Evolutionary conservation across 2,329 filamentous ascomycete species (phyloP).

Genomic region (Lasiodiplodia theobromae): DNA sequence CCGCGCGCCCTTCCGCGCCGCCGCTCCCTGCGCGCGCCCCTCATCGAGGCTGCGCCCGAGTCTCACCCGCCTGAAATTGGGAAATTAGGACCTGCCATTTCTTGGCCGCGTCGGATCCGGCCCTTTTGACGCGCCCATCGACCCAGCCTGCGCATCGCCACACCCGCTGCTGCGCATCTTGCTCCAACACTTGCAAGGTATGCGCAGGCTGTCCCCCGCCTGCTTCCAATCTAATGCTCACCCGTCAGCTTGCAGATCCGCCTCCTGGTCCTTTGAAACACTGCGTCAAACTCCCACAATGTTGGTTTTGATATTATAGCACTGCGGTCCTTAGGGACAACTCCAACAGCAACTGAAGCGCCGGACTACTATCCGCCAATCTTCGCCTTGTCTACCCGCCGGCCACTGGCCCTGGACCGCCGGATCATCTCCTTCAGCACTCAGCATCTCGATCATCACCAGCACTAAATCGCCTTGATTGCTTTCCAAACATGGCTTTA

Average conservation of each 20-base stretch:
- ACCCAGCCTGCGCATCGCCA: conserved; percentile 42
- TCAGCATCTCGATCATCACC: not conserved
- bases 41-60: conserved; percentile 6
- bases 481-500: conserved; percentile 39
- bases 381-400: conserved; percentile 1
- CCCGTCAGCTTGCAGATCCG: conserved; percentile 20
- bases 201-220: conserved; percentile 30
- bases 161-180: conserved; percentile 40
- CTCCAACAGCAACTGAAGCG: conserved; percentile 25
- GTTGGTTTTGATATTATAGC: conserved; percentile 48
- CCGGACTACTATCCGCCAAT: conserved; percentile 25
- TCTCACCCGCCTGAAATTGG: conserved; percentile 4
- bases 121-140: conserved; percentile 29
- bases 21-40: conserved; percentile 22
- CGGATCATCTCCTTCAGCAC: not conserved
- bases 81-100: conserved; percentile 11
- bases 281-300: conserved; percentile 40
- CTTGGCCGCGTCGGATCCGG: conserved; percentile 23
- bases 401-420: conserved; percentile 15
- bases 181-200: conserved; percentile 43
- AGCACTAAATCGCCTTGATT: not conserved
- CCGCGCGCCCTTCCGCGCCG: conserved; percentile 24
- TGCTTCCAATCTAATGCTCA: conserved; percentile 9
- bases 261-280: conserved; percentile 38
- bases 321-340: conserved; percentile 45